Base-by-base conservation (phyloP, 179 eudicot genomes). In the Actinidia chinensis region DNA sequence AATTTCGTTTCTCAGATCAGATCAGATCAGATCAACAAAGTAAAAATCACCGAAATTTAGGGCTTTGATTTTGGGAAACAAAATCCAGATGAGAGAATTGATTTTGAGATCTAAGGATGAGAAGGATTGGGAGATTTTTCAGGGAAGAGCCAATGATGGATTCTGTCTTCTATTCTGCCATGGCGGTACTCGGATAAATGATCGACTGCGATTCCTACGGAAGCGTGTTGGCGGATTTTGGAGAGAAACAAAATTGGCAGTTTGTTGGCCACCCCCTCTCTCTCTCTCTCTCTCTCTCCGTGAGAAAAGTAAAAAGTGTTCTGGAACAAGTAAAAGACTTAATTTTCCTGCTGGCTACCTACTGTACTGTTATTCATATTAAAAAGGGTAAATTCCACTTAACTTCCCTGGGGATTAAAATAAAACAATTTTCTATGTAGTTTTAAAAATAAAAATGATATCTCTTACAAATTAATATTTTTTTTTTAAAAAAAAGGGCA, bases 11-110 rank as follows among this genome's bases (percentile, higher is more conserved):
- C 33, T 46, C 25, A 7, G 28, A 1, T 63, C 71, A 25, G 71
- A 63, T 64, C 78, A 51, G 60, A 76, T 64, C 78, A 66, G 60
- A 76, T 36, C 20, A 50, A 23, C n/a, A n/a, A n/a, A n/a, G n/a
- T n/a, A n/a, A 50, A 51, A 52, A 51, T 54, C 56, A 56, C 8
- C 64, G 65, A 73, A 73, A 33, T 54, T 36, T 73, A 73, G 76
- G 76, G 76, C 64, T n/a, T 73, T 20, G 76, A 73, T 33, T 73
- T 71, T 59, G 46, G 12, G n/a, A n/a, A 55, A 54, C 48, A 36
- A 59, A 67, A 64, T 64, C 60, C 10, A 12, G 17, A 71, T 44
- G 14, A 25, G 46, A 52, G 22, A 42, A 18, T 25, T 51, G 61
- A 54, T 50, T 1, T 48, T 18, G 18, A 18, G 63, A 72, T 52